phyloP scores from a whole-genome alignment of 352 stramenopile species.

The Thalassiosira exigua region DNA sequence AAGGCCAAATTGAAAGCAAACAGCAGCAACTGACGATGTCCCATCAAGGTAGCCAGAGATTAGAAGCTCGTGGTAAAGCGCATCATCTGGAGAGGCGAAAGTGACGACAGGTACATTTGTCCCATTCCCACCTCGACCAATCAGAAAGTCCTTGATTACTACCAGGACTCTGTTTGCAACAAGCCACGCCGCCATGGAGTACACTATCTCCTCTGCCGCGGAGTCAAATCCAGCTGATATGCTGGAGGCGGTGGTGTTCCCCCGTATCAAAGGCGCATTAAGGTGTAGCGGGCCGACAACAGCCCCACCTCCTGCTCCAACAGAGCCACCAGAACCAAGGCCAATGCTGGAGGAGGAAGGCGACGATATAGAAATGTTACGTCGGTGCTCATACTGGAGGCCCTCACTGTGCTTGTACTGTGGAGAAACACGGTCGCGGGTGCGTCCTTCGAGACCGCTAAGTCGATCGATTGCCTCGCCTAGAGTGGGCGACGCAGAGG shows the following conservation, averaged over 20 bases:
- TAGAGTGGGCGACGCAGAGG: constrained; percentile 17
- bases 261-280: neutral
- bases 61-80: constrained; percentile 37
- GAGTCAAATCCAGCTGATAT: neutral
- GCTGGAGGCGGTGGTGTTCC: neutral
- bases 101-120: neutral
- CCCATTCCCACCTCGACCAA: constrained; percentile 4
- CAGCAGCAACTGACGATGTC: constrained; percentile 18
- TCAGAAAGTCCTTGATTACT: constrained; percentile 65
- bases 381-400: neutral
- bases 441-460: constrained; percentile 12
- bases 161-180: constrained; percentile 63
- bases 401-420: neutral
- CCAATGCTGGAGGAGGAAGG: too few relatives aligned
- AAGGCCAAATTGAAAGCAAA: constrained; percentile 38
- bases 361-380: neutral
- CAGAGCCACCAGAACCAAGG: neutral
- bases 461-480: constrained; percentile 46
- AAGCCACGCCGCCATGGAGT: constrained; percentile 76
- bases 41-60: constrained; percentile 28
- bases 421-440: neutral
- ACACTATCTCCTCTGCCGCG: constrained; percentile 64
- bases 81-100: constrained; percentile 14
- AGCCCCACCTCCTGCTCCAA: neutral
- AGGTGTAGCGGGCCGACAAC: neutral